A percentile compares a stretch with the other conserved stretches of the same genome.
Conservation (phyloP, 108 stramenopile genomes). For the Parietichytrium sp. region DNA sequence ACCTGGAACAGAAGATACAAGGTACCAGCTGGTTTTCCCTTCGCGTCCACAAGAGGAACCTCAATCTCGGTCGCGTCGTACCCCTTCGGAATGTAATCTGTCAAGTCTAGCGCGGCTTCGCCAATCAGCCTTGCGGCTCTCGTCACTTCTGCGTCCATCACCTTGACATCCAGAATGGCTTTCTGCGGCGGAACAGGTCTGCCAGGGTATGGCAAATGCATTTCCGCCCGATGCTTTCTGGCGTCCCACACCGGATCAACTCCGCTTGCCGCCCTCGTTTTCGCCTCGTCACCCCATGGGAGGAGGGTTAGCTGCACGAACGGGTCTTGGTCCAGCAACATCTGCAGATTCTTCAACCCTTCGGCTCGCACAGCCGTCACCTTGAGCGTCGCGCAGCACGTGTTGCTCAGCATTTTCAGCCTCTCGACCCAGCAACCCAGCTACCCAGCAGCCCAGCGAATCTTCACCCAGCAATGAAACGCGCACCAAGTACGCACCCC, state of each 20-base stretch:
- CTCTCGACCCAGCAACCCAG: too few relatives aligned
- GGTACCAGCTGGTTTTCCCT: constrained; percentile 2
- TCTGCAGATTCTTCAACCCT: constrained; percentile 9
- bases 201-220: not conserved
- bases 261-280: constrained; percentile 26
- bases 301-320: not conserved
- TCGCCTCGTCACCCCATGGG: not conserved
- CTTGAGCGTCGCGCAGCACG: too few relatives aligned
- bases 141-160: not conserved
- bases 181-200: constrained; percentile 1
- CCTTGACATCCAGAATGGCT: not conserved
- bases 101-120: not conserved
- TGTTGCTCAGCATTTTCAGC: too few relatives aligned
- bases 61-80: not conserved
- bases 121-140: not conserved
- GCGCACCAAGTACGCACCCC: too few relatives aligned
- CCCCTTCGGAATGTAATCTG: not conserved
- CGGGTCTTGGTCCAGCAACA: not conserved
- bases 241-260: constrained; percentile 15
- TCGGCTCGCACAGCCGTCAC: too few relatives aligned
- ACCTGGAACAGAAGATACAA: not conserved
- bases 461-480: too few relatives aligned
- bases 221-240: not conserved
- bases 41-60: not conserved
- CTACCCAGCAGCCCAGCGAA: too few relatives aligned